Base-by-base conservation (phyloP, 768 basidiomycete species). In the Lactifluus piperatus region DNA sequence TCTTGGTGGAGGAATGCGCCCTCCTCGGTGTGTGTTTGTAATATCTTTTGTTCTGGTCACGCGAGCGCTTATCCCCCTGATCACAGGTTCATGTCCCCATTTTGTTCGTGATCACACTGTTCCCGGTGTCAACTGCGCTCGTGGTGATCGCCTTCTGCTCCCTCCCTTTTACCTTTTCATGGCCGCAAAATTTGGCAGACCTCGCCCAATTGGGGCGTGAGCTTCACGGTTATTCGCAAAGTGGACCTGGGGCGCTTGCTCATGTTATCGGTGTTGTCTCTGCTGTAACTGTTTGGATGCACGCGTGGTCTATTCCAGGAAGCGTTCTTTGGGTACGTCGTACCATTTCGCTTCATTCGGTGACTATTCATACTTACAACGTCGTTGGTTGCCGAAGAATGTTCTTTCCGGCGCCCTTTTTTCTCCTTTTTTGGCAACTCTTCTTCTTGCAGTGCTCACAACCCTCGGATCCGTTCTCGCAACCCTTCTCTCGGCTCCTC, bases 261-360 rank as follows among this genome's bases (percentile, higher is more conserved):
- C 94, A 95, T 72, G 89, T 95, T 54, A 70, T 94, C 44, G 83
- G 79, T 26, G 91, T 94, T 51, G 78, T 97, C 66, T 84, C 87
- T 39, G 77, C 94, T 14, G 85, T 88, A 18, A 90, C 91, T 4
- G 75, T 92, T 29, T 97, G 93, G 92, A 97, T 94, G 73, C 94
- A 97, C 70, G 92, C 94, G 4, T 97, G 94, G 94, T 94, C 91
- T 60, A 82, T 97, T 58, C 94, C 94, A 9, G 94, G 94, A 7
- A 93, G 91, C 64, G 92, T 95, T 49, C 79, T 95, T 50, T 86
- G 94, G 86, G 90, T 90, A 62, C 57, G 85, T 76, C 61, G 45
- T 30, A 26, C 9, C 53, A 27, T 11, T 37, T 51, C 52, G 22
- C 8, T 43, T 49, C 45, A 36, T 43, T 54, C 32, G 60, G 45